phyloP scores from a whole-genome alignment of 2,329 filamentous ascomycete species.

The Periconia sp. region DNA sequence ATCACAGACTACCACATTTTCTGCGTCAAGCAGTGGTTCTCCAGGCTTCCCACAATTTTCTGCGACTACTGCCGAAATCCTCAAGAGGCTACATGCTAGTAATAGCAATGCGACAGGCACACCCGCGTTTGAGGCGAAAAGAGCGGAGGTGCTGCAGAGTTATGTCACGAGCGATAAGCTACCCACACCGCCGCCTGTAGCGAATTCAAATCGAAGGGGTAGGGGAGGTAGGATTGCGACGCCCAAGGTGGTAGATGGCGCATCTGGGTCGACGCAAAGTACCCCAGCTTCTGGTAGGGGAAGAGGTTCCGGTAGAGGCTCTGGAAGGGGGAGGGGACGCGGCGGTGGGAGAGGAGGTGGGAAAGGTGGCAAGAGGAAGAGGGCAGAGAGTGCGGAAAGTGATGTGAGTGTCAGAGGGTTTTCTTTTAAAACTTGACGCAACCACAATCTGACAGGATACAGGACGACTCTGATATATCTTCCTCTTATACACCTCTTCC shows the following conservation, averaged over 20 bases:
- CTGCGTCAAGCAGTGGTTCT: slow-evolving; percentile 16
- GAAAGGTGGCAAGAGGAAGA: slow-evolving; percentile 43
- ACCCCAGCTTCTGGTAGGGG: slow-evolving; percentile 36
- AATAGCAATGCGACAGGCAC: slow-evolving; percentile 37
- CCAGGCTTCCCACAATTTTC: slow-evolving; percentile 37
- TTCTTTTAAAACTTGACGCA: slow-evolving; percentile 1
- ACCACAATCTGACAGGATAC: slow-evolving; percentile 16
- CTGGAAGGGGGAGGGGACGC: slow-evolving; percentile 30
- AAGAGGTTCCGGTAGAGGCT: slow-evolving; percentile 26
- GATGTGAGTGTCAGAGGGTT: slow-evolving; percentile 27
- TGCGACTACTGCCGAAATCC: slow-evolving; percentile 45
- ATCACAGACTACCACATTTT: slow-evolving; percentile 28
- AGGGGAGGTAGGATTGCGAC: slow-evolving; percentile 39
- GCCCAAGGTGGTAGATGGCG: slow-evolving; percentile 34
- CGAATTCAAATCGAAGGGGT: slow-evolving; percentile 29
- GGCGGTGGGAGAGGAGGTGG: slow-evolving; percentile 40
- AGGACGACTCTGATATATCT: slow-evolving; percentile 45
- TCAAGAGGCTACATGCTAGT: slow-evolving; percentile 42
- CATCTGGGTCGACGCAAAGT: slow-evolving; percentile 21
- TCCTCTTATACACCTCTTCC: slow-evolving; percentile 56
- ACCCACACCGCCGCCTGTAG: slow-evolving; percentile 39
- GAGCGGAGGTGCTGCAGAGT: slow-evolving; percentile 48
- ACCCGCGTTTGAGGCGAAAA: slow-evolving; percentile 49
- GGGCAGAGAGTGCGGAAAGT: slow-evolving; percentile 40
- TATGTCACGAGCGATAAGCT: slow-evolving; percentile 50